Evolutionary conservation across 2,329 filamentous ascomycete genomes (phyloP).

Genomic region (Pseudopithomyces chartarum): DNA sequence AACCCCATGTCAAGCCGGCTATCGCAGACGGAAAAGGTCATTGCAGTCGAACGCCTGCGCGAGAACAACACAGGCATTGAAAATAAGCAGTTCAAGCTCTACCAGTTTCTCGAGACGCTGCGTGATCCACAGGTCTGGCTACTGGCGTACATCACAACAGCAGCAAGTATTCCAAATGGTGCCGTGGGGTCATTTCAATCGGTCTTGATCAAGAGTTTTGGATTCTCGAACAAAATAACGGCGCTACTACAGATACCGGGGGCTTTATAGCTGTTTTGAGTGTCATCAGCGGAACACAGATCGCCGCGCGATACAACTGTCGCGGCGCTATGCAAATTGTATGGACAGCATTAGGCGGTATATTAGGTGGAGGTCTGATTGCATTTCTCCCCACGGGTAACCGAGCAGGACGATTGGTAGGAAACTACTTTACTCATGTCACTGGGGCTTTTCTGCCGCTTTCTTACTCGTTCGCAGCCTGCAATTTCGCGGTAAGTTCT

Average conservation of each 20-base stretch:
- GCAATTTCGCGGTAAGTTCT: constrained; percentile 21
- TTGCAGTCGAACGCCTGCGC: constrained; percentile 41
- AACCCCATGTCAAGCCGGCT: constrained; percentile 45
- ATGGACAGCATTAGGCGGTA: constrained; percentile 16
- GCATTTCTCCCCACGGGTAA: constrained; percentile 17
- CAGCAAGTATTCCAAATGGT: constrained; percentile 38
- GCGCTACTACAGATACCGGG: constrained; percentile 46
- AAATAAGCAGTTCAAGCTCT: constrained; percentile 52
- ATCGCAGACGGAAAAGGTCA: constrained; percentile 40
- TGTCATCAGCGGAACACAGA: constrained; percentile 15
- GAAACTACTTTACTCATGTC: constrained; percentile 25
- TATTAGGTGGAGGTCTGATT: constrained; percentile 17
- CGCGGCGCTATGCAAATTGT: constrained; percentile 18
- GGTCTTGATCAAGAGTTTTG: constrained; percentile 36
- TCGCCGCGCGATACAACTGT: constrained; percentile 17
- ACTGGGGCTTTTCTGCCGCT: constrained; percentile 22
- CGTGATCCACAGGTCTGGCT: constrained; percentile 47
- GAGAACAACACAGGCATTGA: constrained; percentile 55
- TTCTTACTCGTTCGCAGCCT: constrained; percentile 22
- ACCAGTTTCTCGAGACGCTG: constrained; percentile 51
- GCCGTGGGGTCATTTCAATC: constrained; percentile 37
- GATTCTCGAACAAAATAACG: constrained; percentile 59
- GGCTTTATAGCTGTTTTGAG: constrained; percentile 19
- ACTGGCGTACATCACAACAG: constrained; percentile 29
- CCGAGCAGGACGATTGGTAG: constrained; percentile 19